Base-by-base conservation (phyloP, 139 green algal species). In the Coelastrella sp. region DNA sequence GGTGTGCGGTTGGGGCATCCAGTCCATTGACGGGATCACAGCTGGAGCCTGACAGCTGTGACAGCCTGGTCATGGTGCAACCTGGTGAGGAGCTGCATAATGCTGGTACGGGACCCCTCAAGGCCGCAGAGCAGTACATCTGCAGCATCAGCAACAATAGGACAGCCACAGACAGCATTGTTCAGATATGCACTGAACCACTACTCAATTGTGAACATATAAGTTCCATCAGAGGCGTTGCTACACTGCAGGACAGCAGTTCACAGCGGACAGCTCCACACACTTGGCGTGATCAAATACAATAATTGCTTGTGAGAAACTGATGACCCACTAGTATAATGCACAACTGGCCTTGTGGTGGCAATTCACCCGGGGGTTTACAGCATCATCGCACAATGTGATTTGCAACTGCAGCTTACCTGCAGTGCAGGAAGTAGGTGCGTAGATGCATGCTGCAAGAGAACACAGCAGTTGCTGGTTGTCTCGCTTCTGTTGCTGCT, bases 341-440 rank as follows among this genome's bases (percentile, higher is more conserved):
- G 35, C 35, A 49, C 35, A 3, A 49, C 35, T 49, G 35, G 35
- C 35, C 35, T 49, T 49, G 35, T 49, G 35, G 35, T 49, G 35
- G 35, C 35, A 49, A 49, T 5, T 49, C 35, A 49, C 35, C 35
- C 35, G 1, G 73, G 73, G 22, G 15, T 56, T 20, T 11, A 11
- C 56, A 6, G 15, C 35, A 20, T 12, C 56, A 65, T 7, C 49
- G 7, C 49, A 84, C 49, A 66, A 49, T 19, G 1, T 73, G 6
- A 15, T 73, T 7, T 27, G 35, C 35, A 49, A 49, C 35, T 49
- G 35, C 35, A 49, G 27, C 84, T 25, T 25, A 90, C 87, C 87
- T 90, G 87, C 4, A 90, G n/a, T 11, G 58, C 87, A 24, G 87
- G 87, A 60, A 90, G 76, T 22, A 90, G 76, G 24, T 90, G 87